Base-by-base conservation (phyloP, 1,284 basidiomycete genomes). In the Stygiomarasmius scandens region DNA sequence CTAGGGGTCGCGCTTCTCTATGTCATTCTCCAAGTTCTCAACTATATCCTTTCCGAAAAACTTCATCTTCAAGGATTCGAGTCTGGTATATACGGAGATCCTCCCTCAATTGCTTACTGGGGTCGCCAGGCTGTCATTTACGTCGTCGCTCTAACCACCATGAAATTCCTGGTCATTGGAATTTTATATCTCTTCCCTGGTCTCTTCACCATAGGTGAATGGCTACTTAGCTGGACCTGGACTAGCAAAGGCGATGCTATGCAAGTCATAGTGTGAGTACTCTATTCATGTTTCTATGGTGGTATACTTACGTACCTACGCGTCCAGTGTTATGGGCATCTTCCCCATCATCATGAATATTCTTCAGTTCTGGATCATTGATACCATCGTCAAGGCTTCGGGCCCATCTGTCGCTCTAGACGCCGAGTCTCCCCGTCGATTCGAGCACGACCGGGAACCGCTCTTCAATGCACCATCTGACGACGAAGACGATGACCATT, bases 291-390 rank as follows among this genome's bases (percentile, higher is more conserved):
- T 24, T 32, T 43, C 12, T 38, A 20, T 45, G 29, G 29, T 19
- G 20, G 47, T 24, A 25, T 32, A 49, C 47, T n/a, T 49, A 11
- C 2, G 20, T 27, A 52, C 61, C 11, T 16, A 9, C 16, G n/a
- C 38, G 16, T 41, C 16, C 63, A 92, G 90, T 66, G 89, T 89
- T 34, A 96, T 98, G 92, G 93, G 94, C 55, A 70, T 98, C 49
- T 96, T 97, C 75, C 96, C 96, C 1, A 88, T 96, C 60, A 79
- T 90, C 58, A 97, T 97, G 95, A 98, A 95, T 71, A 77, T 95
- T 49, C 64, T 95, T 19, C 94, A 96, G 70, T 93, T 93, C 77
- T 93, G 91, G 91, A 74, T 92, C 50, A 92, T 92, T 57, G 91
- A 93, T 73, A 92, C 92, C 0, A 92, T 94, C 60, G 89, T 94